phyloP scores from a whole-genome alignment of 257 asterid genomes.

The Ballota nigra region DNA sequence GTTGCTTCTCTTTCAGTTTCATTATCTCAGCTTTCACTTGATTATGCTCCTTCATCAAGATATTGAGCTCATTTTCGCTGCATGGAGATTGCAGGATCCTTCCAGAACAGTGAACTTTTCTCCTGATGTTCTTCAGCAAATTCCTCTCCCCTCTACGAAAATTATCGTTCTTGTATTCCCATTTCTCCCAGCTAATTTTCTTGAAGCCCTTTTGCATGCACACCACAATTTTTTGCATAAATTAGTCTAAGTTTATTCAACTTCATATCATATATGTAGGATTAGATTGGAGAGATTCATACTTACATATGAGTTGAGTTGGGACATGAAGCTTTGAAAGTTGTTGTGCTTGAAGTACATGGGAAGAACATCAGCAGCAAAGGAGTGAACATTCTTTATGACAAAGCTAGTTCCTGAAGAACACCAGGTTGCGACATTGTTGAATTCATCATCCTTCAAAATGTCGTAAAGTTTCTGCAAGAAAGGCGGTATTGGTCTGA shows the following conservation, averaged over 20 bases:
- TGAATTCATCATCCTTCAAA: slow-evolving; percentile 28
- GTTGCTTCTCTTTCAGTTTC: slow-evolving; percentile 28
- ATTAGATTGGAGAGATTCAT: neutral
- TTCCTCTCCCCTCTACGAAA: slow-evolving; percentile 47
- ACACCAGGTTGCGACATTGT: slow-evolving; percentile 44
- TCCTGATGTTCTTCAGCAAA: slow-evolving; percentile 42
- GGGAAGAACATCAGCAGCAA: slow-evolving; percentile 45
- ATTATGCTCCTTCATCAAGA: slow-evolving; percentile 24
- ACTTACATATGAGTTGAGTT: slow-evolving; percentile 59
- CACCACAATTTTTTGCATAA: neutral
- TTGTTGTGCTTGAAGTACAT: slow-evolving; percentile 50
- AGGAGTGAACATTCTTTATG: slow-evolving; percentile 35
- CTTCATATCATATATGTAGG: neutral
- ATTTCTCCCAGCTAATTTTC: slow-evolving; percentile 47
- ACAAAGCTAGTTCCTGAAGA: slow-evolving; percentile 47
- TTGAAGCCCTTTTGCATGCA: slow-evolving; percentile 38
- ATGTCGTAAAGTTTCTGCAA: slow-evolving; percentile 46
- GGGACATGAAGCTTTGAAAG: slow-evolving; percentile 50
- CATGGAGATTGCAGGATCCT: neutral
- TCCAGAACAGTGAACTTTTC: slow-evolving; percentile 19
- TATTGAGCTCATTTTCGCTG: slow-evolving; percentile 29
- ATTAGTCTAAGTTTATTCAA: neutral
- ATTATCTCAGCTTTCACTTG: slow-evolving; percentile 25
- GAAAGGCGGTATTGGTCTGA: slow-evolving; percentile 37
- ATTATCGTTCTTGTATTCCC: slow-evolving; percentile 47